Evolutionary conservation across 805 yeast genomes (phyloP), one percentile per base, ranked within the genome.

Genomic region (Komagataella phaffii): DNA sequence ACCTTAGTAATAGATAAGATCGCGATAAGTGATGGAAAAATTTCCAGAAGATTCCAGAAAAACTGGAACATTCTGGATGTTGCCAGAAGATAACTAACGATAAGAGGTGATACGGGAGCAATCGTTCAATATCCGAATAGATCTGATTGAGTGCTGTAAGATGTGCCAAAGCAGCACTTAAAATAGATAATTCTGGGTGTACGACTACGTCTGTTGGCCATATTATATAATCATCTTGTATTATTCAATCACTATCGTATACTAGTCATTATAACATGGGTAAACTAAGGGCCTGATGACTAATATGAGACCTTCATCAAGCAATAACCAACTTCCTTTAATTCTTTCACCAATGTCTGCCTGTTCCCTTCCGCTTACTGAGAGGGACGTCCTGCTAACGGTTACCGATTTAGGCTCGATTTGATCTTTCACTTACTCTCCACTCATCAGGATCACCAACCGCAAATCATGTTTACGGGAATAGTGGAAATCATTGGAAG

Each of bases 401-500:
- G 14, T 30, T 30, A 30, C 40, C 14, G 14, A 30, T 30, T 30
- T 30, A 30, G 40, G 40, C 40, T 30, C 40, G 40, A 30, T 30
- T 14, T 14, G 14, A 10, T 14, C 14, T 10, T 49, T 44, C 44
- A 24, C 8, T 43, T 24, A 21, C 18, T 24, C n/a, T n/a, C 14
- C 23, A 12, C n/a, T 17, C n/a, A 17, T 49, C 12, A 14, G 3
- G 57, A 30, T 49, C n/a, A 45, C 23, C 47, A 18, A 45, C 47
- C 12, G 17, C 21, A n/a, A 21, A 45, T 6, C 12, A 90, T 91
- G 99, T 91, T 91, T 60, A 91, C 99, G 0, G 99, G 99, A 30
- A 80, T 91, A 47, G 95, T 91, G 3, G 99, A 91, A 63, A 72
- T 73, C 44, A 80, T 89, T 24, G 98, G 96, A 7, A 73, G 79